Base-by-base conservation (phyloP, 2,329 filamentous ascomycete species). In the Delphinella strobiligena region DNA sequence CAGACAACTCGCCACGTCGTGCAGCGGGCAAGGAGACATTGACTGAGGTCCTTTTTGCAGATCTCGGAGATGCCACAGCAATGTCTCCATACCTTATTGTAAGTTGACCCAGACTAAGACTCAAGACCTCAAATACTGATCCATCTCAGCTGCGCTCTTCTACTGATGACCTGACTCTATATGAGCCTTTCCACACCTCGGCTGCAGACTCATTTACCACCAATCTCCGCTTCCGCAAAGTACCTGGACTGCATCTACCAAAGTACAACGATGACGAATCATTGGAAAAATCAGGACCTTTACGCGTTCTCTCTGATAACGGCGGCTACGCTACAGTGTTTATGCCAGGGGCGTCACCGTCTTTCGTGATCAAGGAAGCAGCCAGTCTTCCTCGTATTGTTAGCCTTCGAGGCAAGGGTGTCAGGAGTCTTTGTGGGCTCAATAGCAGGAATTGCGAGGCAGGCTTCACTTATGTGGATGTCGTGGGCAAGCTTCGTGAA, bases 391-490 rank as follows among this genome's bases (percentile, higher is more conserved):
- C 89, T 0, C 39, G 37, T 9, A 40, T 47, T n/a, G 37, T 93
- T n/a, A 71, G 75, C 9, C 64, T 95, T 1, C 75, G 80, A 44
- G 80, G 82, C 0, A 66, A 70, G 11, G 73, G 74, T 5, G 77
- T 89, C 3, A 73, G 78, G 30, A 77, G 79, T 36, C 69, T 96
- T 51, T 84, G 79, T 47, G 66, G 75, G 1, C 85, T 94, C 55
- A 76, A 93, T 55, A 87, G 80, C 0, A 73, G 78, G 39, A 78
- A 75, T 4, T 91, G 84, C 53, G 78, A 88, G 42, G 71, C 76
- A 40, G 88, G 88, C 0, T 93, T 95, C 54, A 81, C 88, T 31
- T 91, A 87, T 53, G 70, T 85, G 18, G 82, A 93, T 60, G 71
- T 68, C 12, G 58, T 64, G 51, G 78, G 82, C n/a, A 70, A 78